A percentile compares a stretch with the other conserved stretches of the same genome.
Evolutionary conservation across 495 filamentous ascomycete genomes (phyloP).

Genomic region (Lasiosphaeris hirsuta): DNA sequence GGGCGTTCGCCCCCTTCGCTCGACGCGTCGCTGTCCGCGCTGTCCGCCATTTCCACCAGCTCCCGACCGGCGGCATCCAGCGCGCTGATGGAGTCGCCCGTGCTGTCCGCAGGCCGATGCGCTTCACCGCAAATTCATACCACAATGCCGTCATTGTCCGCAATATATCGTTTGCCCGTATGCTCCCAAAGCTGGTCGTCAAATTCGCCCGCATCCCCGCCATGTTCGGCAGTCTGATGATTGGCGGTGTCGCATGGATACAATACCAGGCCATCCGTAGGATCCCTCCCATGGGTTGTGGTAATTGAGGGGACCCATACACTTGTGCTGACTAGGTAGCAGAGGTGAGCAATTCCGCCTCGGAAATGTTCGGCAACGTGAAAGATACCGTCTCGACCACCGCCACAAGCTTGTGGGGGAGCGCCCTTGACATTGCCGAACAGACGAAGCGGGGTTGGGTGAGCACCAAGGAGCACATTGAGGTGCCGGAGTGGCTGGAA

Average conservation of each 20-base stretch:
- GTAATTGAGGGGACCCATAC: neutral
- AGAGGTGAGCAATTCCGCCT: conserved; percentile 88
- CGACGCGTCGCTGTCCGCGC: conserved; percentile 54
- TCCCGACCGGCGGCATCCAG: conserved; percentile 66
- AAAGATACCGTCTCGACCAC: conserved; percentile 64
- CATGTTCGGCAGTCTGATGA: conserved; percentile 81
- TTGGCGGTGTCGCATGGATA: conserved; percentile 84
- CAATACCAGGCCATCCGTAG: conserved; percentile 94
- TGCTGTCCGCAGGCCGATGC: conserved; percentile 57
- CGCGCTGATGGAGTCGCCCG: conserved; percentile 60
- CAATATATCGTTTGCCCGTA: conserved; percentile 78
- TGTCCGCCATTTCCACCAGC: conserved; percentile 63
- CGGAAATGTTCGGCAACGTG: conserved; percentile 70
- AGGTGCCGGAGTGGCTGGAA: conserved; percentile 83
- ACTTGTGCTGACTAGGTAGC: conserved; percentile 27
- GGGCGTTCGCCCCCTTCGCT: conserved; percentile 59
- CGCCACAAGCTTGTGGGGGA: conserved; percentile 63
- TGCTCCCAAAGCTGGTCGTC: conserved; percentile 81
- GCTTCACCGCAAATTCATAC: conserved; percentile 74
- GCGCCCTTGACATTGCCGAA: conserved; percentile 67
- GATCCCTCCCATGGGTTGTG: conserved; percentile 28
- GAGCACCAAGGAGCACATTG: conserved; percentile 72
- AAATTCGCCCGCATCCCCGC: conserved; percentile 87
- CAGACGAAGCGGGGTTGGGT: conserved; percentile 80
- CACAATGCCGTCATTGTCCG: conserved; percentile 85